These are phyloP conservation scores for Carallia brachiata DNA, from an alignment of 345 rosid genomes.

Conservation along the genomic window DNA sequence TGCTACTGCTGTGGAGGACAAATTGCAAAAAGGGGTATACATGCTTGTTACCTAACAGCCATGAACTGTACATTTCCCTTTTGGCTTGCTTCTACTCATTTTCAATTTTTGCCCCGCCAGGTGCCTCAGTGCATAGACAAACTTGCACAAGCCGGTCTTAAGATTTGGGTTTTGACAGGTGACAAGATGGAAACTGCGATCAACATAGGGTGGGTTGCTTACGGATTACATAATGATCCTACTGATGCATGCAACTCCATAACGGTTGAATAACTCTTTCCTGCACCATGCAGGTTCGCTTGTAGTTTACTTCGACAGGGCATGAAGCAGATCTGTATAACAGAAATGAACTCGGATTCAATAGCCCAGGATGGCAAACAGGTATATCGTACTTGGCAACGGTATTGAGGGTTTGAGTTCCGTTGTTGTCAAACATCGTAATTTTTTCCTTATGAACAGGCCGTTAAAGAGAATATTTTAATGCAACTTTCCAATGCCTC, in stretches of 20 bases:
- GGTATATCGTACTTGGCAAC: slow-evolving; percentile 32
- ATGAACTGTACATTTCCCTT: slow-evolving; percentile 4
- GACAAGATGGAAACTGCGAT: slow-evolving; percentile 87
- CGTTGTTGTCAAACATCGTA: slow-evolving; percentile 23
- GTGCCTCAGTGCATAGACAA: slow-evolving; percentile 87
- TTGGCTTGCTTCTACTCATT: slow-evolving; percentile 23
- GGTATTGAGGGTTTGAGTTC: slow-evolving; percentile 17
- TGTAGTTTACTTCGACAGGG: slow-evolving; percentile 81
- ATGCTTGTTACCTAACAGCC: slow-evolving; percentile 10
- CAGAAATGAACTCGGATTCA: slow-evolving; percentile 48
- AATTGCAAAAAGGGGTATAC: slow-evolving; percentile 76
- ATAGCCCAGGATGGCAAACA: slow-evolving; percentile 53
- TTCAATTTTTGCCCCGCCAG: slow-evolving; percentile 34
- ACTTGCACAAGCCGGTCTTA: slow-evolving; percentile 84
- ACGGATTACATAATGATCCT: slow-evolving; percentile 9
- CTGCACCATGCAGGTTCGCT: slow-evolving; percentile 54
- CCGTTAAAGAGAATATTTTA: slow-evolving; percentile 46
- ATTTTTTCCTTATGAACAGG: slow-evolving; percentile 42
- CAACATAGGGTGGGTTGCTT: slow-evolving; percentile 60
- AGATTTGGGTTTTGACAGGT: slow-evolving; percentile 87
- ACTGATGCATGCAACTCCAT: slow-evolving; percentile 7
- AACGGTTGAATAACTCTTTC: slow-evolving; percentile 4
- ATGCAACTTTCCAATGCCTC: slow-evolving; percentile 47
- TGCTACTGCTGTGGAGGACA: slow-evolving; percentile 77
- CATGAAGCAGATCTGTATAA: slow-evolving; percentile 59